These are phyloP conservation scores for Filosporella fistucella DNA, from an alignment of 495 filamentous ascomycete genomes.

Conservation along the genomic window DNA sequence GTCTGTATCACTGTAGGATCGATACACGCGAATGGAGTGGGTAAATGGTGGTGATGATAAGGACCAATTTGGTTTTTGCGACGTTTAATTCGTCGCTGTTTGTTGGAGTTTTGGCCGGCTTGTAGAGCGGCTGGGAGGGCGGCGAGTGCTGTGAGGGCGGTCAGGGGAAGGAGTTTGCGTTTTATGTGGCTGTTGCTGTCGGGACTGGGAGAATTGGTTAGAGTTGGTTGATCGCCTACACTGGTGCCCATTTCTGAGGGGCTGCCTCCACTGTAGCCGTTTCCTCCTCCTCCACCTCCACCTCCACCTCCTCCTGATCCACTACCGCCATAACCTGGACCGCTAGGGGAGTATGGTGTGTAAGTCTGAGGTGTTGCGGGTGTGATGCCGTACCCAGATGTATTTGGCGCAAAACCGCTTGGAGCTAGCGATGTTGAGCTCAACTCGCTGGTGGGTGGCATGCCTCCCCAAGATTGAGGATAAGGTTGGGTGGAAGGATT, in stretches of 20 bases:
- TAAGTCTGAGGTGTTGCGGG: not conserved
- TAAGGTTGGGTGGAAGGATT: no score
- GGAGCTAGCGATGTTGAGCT: not conserved
- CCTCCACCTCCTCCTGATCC: not conserved
- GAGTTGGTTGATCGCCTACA: no score
- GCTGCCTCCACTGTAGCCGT: not conserved
- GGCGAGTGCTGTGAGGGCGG: not conserved
- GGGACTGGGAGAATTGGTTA: no score
- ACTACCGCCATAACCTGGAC: not conserved
- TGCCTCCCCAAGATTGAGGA: no score
- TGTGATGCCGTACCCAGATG: no score
- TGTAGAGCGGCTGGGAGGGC: not conserved
- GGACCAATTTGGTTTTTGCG: not conserved
- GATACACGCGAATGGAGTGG: not conserved
- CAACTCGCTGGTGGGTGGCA: not conserved
- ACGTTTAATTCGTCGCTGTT: not conserved
- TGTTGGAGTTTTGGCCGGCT: not conserved
- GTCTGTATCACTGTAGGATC: not conserved
- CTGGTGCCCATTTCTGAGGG: no score
- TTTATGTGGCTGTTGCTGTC: not conserved
- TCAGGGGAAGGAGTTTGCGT: constrained; percentile 1
- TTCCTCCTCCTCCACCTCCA: no score
- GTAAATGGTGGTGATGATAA: constrained; percentile 1
- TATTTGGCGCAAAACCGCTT: no score
- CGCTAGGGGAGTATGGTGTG: not conserved